phyloP scores from a whole-genome alignment of 2,329 filamentous ascomycete species.

The Tolypocladium sp. region DNA sequence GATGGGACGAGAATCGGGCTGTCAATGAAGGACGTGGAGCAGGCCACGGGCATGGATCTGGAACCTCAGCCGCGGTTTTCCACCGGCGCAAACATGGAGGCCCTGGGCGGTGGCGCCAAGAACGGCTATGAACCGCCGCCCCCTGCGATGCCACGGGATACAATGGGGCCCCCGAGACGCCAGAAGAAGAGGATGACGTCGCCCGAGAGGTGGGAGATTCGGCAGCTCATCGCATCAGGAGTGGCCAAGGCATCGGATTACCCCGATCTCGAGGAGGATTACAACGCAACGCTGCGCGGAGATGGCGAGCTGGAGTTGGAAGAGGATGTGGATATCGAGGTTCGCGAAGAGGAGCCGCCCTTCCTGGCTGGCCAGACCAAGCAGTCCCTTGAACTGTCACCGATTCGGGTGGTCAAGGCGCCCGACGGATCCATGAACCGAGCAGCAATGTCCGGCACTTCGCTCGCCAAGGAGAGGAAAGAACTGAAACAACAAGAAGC shows the following conservation, averaged over 20 bases:
- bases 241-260: conserved; percentile 90
- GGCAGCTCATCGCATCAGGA: conserved; percentile 90
- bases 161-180: conserved; percentile 34
- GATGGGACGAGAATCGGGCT: conserved; percentile 75
- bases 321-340: conserved; percentile 94
- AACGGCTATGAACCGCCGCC: conserved; percentile 45
- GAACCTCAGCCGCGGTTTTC: conserved; percentile 69
- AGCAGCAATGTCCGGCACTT: conserved; percentile 87
- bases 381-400: conserved; percentile 87
- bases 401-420: conserved; percentile 93
- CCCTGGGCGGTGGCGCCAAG: conserved; percentile 56
- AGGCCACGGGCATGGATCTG: conserved; percentile 75
- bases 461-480: conserved; percentile 79
- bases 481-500: conserved; percentile 84
- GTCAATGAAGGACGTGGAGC: conserved; percentile 97
- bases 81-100: conserved; percentile 84
- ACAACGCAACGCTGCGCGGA: conserved; percentile 76
- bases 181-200: conserved; percentile 92
- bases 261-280: conserved; percentile 89
- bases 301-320: conserved; percentile 87
- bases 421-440: conserved; percentile 97
- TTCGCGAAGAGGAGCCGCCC: conserved; percentile 90
- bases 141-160: conserved; percentile 26
- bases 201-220: conserved; percentile 94
- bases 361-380: conserved; percentile 96